Base-by-base conservation (phyloP, 257 asterid species). In the Solanum etuberosum region DNA sequence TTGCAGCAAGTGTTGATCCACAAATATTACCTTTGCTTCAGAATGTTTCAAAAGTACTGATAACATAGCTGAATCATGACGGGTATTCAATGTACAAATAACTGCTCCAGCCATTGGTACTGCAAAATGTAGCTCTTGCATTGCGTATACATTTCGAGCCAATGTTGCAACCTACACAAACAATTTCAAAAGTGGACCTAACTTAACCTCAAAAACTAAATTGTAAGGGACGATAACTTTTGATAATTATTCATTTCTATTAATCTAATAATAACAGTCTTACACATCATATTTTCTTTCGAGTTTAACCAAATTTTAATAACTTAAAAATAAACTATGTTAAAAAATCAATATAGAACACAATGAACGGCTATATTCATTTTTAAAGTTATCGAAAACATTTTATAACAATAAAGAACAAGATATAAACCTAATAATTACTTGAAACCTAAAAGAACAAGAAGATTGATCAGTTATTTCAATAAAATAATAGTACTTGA, bases 41-140 rank as follows among this genome's bases (percentile, higher is more conserved):
- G 92, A 91, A 78, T 91, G 92, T 31, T 43, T 34, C 27, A 91
- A 76, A 2, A 91, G 85, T 43, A 86, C 77, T 23, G 92, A 89
- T 32, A 91, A 2, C 92, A 89, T 91, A 9, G 78, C n/a, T 48
- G 91, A 76, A 84, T 91, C 91, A 3, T 89, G 90, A 38, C 92
- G 89, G 4, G 86, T 89, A 51, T 91, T 91, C 31, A 91, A 43
- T 8, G 91, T 87, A 57, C 91, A 91, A 15, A 91, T 46, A 65
- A 91, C 83, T 27, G 88, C 91, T 20, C 92, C 92, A 21, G 92
- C 91, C 91, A 91, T 91, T 40, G 92, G 92, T 40, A 91, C 91
- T 3, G 91, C 92, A 84, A 91, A 91, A 88, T 89, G 92, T 59
- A 91, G 88, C 90, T 91, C 92, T 46, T 91, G 90, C 89, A 91